Evolutionary conservation across 257 asterid genomes (phyloP).

Genomic region (Galeopsis tetrahit): DNA sequence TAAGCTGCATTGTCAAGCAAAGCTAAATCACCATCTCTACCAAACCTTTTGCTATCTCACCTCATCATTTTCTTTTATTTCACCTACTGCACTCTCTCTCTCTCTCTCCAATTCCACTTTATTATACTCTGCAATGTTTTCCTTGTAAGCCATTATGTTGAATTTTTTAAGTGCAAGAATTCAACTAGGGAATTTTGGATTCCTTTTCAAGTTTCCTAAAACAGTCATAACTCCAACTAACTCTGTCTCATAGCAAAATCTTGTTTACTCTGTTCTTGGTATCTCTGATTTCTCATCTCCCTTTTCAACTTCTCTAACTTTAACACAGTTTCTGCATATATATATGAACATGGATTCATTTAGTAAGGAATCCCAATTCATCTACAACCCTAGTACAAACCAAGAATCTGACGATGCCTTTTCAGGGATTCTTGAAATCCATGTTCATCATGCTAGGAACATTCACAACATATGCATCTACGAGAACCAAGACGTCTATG

Average conservation of each 20-base stretch:
- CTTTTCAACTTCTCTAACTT: too few relatives aligned
- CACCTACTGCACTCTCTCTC: constrained; percentile 46
- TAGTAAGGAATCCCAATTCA: constrained; percentile 37
- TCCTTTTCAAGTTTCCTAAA: constrained; percentile 7
- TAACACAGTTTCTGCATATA: not conserved
- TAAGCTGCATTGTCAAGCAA: constrained; percentile 63
- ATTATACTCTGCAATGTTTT: constrained; percentile 12
- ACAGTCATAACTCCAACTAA: not conserved
- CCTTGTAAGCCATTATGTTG: constrained; percentile 41
- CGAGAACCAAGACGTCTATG: constrained; percentile 70
- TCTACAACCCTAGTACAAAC: constrained; percentile 39
- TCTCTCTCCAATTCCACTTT: constrained; percentile 18
- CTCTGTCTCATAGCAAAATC: constrained; percentile 5
- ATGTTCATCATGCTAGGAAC: constrained; percentile 69
- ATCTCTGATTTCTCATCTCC: not conserved
- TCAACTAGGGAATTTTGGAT: constrained; percentile 2
- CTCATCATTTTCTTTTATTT: constrained; percentile 38
- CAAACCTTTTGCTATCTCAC: constrained; percentile 38
- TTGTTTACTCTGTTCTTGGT: constrained; percentile 22
- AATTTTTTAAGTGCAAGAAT: not conserved
- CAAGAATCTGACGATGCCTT: constrained; percentile 41
- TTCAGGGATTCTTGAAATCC: constrained; percentile 55
- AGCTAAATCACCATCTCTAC: constrained; percentile 49
- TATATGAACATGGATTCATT: constrained; percentile 45
- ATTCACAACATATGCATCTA: constrained; percentile 79